Evolutionary conservation across 805 yeast species (phyloP), one percentile per base, ranked within the genome.

Genomic region (Hanseniaspora taiwanica): DNA sequence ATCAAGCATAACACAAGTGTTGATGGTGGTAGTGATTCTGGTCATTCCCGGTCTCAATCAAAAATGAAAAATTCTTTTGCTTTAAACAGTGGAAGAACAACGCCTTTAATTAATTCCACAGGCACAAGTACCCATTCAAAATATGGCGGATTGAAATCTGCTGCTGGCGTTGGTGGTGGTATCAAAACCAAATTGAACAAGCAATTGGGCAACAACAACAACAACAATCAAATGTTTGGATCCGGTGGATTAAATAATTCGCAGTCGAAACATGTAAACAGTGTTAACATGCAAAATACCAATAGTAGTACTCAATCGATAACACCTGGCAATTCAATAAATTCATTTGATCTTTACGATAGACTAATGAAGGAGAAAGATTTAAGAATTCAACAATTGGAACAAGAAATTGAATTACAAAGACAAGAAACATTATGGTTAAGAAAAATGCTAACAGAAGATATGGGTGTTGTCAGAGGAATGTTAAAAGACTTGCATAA

Each of bases 401-500:
- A 58, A 35, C 40, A 53, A 37, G 61, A 56, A 34, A 40, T 58
- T 10, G 60, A 56, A 38, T 38, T 51, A 35, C 59, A 57, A 44
- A 48, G 59, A 38, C 57, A 53, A 42, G 62, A 58, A 38, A 55
- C 58, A 2, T 52, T 50, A 32, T 58, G 63, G 63, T 42, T 58
- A 31, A 52, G 60, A 35, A 58, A 58, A 39, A 53, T 58, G 59
- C 44, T 58, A 20, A 54, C 57, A 27, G 63, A 58, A 40, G 63
- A 58, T 38, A 52, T 58, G 60, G 61, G 60, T 4, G 53, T 58
- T 45, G 51, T 58, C 3, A 42, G 62, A 44, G 53, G 59, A 38
- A 43, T 57, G 42, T 39, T 56, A 9, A 50, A 51, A 17, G 55
- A 55, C 38, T 18, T 33, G 3, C 17, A 33, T 5, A 18, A 33